Evolutionary conservation across 257 asterid species (phyloP).

Genomic region (Nyctanthes arbortristis): DNA sequence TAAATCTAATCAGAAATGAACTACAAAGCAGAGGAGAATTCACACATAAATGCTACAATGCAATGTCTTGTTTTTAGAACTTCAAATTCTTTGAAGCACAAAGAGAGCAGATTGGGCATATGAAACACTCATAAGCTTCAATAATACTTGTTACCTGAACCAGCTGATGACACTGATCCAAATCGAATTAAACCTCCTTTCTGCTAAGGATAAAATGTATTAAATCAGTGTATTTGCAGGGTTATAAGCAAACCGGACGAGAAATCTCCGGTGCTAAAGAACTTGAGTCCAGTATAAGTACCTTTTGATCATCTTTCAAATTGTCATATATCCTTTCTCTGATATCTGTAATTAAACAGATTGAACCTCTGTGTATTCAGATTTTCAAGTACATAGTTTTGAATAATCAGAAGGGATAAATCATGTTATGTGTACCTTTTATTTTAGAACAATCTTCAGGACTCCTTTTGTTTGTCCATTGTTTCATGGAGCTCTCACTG

Average conservation of each 20-base stretch:
- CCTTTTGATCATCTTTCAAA: slow-evolving; percentile 61
- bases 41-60: neutral
- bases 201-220: slow-evolving; percentile 40
- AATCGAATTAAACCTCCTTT: slow-evolving; percentile 63
- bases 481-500: slow-evolving; percentile 63
- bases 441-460: slow-evolving; percentile 47
- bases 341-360: slow-evolving; percentile 39
- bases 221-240: neutral
- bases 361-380: slow-evolving; percentile 11
- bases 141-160: slow-evolving; percentile 55
- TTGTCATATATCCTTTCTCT: slow-evolving; percentile 46
- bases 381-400: neutral
- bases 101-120: neutral
- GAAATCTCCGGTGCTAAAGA: neutral
- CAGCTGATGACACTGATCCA: slow-evolving; percentile 66
- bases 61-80: neutral
- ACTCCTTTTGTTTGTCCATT: slow-evolving; percentile 41
- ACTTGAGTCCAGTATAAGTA: slow-evolving; percentile 20
- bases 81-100: neutral
- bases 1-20: slow-evolving; percentile 23
- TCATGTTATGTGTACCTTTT: slow-evolving; percentile 30
- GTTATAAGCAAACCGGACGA: neutral
- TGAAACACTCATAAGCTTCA: slow-evolving; percentile 4
- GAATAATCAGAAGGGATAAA: neutral
- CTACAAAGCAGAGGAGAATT: neutral